Evolutionary conservation across 305 asterid genomes (phyloP), one percentile per base, ranked within the genome.

Genomic region (Euphrasia arctica): DNA sequence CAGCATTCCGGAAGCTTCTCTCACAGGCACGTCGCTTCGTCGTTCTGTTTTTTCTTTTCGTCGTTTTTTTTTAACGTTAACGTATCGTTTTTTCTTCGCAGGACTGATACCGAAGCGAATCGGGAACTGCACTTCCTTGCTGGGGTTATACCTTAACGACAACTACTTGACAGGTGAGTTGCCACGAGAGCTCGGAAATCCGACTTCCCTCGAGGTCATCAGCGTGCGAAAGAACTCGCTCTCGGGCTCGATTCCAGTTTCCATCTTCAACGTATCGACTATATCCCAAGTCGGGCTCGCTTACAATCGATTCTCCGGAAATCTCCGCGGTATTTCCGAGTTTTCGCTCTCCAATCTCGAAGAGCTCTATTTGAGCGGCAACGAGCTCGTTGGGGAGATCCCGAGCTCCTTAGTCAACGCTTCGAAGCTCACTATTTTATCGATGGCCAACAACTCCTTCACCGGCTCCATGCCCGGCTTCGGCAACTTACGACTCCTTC

Each of bases 241-340:
- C 49, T 59, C 66, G 5, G 82, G 82, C 7, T 52, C 3, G 34
- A 58, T 78, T 18, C 75, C 75, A 31, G 25, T 62, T 4, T 74
- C 36, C 25, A 15, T 75, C 9, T 72, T 77, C 69, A 80, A 80
- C 45, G 70, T 72, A 65, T 70, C 85, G 34, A 52, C 81, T 3
- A 28, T 79, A 39, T 9, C 13, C 14, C 0, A 3, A 3, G 13
- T 54, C 27, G 36, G 7, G 0, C 59, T 54, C 9, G 6, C 39
- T 9, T 9, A 3, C 7, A 54, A 54, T 5, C 59, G 28, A 15
- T 70, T 77, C 18, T 60, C 71, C 0, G 80, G 80, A 0, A 31
- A 39, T 34, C 75, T 74, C 29, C 0, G 0, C 76, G 72, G 60
- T 0, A 68, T 1, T 55, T 28, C 36, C 3, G 5, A 54, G 78